phyloP scores from a whole-genome alignment of 495 filamentous ascomycete genomes.

The Paragyromitra xinjiangensis region DNA sequence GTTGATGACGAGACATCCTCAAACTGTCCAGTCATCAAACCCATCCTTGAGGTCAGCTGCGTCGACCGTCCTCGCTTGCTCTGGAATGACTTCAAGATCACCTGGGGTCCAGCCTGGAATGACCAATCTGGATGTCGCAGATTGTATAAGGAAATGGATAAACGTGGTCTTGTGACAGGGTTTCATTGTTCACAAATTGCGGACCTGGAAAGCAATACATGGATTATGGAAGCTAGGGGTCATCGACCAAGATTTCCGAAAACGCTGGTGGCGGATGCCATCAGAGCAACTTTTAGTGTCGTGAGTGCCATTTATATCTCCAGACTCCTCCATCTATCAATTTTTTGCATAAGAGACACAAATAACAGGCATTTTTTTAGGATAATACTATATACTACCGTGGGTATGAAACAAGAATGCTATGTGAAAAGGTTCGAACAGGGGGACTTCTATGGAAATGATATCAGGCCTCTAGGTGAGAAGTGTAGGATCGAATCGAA shows the following conservation, averaged over 20 bases:
- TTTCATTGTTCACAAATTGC: slow-evolving; percentile 39
- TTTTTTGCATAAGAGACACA: not conserved
- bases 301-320: not conserved
- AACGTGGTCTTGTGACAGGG: slow-evolving; percentile 42
- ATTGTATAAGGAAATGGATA: slow-evolving; percentile 25
- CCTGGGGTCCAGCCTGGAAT: slow-evolving; percentile 45
- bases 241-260: slow-evolving; percentile 43
- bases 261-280: slow-evolving; percentile 38
- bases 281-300: slow-evolving; percentile 29
- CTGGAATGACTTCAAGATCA: slow-evolving; percentile 49
- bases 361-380: not conserved
- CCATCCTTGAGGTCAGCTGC: slow-evolving; percentile 42
- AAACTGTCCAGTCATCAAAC: slow-evolving; percentile 15
- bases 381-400: slow-evolving; percentile 45
- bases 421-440: slow-evolving; percentile 25
- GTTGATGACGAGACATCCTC: not conserved
- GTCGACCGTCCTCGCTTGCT: slow-evolving; percentile 39
- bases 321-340: not conserved
- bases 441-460: not conserved
- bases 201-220: slow-evolving; percentile 21
- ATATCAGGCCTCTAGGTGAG: not conserved
- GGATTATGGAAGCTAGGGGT: slow-evolving; percentile 43
- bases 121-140: slow-evolving; percentile 25
- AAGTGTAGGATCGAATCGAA: not conserved
- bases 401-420: slow-evolving; percentile 33